Evolutionary conservation across 306 rosid species (phyloP).

Genomic region (Cicer chorassanicum): DNA sequence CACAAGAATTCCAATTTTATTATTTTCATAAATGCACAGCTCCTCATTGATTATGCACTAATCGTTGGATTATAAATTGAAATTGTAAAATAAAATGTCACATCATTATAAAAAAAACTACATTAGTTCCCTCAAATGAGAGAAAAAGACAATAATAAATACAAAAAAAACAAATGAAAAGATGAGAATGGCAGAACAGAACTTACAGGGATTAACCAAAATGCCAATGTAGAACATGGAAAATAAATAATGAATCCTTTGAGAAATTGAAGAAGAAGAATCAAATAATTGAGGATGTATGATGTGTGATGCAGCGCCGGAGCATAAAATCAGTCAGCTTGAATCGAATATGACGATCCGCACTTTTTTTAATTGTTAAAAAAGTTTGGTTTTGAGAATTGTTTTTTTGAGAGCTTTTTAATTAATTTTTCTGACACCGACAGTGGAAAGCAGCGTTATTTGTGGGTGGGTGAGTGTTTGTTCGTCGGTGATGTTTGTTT

Average conservation of each 20-base stretch:
- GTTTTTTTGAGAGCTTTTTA: neutral
- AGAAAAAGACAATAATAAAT: neutral
- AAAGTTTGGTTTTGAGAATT: constrained; percentile 33
- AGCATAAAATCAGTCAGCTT: constrained; percentile 21
- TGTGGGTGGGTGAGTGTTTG: neutral
- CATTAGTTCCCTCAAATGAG: neutral
- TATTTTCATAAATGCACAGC: constrained; percentile 19
- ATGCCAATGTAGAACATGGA: constrained; percentile 38
- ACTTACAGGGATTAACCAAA: constrained; percentile 42
- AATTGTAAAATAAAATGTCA: constrained; percentile 2
- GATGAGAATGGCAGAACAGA: constrained; percentile 27
- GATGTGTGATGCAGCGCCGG: constrained; percentile 24
- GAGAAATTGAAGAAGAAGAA: constrained; percentile 24
- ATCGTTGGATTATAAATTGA: constrained; percentile 18
- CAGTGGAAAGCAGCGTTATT: constrained; percentile 44
- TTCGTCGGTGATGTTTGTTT: constrained; percentile 2
- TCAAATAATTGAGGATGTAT: constrained; percentile 39
- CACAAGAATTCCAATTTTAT: constrained; percentile 1
- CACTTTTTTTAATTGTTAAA: constrained; percentile 26
- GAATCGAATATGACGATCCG: constrained; percentile 46
- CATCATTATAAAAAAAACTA: neutral
- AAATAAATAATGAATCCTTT: constrained; percentile 22
- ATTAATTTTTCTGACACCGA: constrained; percentile 38
- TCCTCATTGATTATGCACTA: constrained; percentile 9
- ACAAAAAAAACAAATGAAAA: neutral